These are phyloP conservation scores for Lobosporangium transversale DNA, from an alignment of 192 early-diverging fungal species.

Conservation along the genomic window DNA sequence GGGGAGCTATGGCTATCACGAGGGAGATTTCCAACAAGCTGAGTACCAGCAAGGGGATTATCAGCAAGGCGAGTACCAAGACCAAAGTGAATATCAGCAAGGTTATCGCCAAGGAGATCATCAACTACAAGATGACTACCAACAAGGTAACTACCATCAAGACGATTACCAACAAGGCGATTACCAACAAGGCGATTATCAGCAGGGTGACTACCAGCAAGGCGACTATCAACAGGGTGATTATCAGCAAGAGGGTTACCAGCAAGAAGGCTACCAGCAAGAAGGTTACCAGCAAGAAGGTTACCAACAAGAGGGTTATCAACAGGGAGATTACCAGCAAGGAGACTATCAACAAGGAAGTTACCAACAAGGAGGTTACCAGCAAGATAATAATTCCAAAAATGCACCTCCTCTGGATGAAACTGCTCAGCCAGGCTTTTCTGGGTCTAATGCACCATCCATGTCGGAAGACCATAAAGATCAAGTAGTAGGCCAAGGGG, in stretches of 20 bases:
- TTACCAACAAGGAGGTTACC: no score
- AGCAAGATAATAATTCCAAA: no score
- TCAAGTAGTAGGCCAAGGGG: no score
- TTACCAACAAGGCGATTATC: constrained; percentile 38
- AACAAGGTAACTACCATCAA: constrained; percentile 8
- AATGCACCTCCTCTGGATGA: no score
- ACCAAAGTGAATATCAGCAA: constrained; percentile 12
- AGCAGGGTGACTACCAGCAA: constrained; percentile 33
- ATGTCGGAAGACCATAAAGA: no score
- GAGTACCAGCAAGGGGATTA: constrained; percentile 29
- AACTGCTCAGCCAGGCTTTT: no score
- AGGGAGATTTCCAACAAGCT: constrained; percentile 28
- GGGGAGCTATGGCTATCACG: constrained; percentile 22
- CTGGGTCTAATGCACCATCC: no score
- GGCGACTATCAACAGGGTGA: constrained; percentile 32
- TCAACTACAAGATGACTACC: constrained; percentile 11
- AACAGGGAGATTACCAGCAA: no score
- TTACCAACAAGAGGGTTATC: no score
- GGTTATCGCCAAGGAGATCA: constrained; percentile 18
- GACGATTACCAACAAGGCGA: constrained; percentile 32
- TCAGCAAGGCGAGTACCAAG: constrained; percentile 26
- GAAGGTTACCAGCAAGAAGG: constrained; percentile 15
- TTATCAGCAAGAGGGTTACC: constrained; percentile 19
- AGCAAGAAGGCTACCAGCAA: constrained; percentile 16
- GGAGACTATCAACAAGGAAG: no score